These are phyloP conservation scores for Vaccinium corymbosum DNA, from an alignment of 148 eudicot species.

Conservation along the genomic window DNA sequence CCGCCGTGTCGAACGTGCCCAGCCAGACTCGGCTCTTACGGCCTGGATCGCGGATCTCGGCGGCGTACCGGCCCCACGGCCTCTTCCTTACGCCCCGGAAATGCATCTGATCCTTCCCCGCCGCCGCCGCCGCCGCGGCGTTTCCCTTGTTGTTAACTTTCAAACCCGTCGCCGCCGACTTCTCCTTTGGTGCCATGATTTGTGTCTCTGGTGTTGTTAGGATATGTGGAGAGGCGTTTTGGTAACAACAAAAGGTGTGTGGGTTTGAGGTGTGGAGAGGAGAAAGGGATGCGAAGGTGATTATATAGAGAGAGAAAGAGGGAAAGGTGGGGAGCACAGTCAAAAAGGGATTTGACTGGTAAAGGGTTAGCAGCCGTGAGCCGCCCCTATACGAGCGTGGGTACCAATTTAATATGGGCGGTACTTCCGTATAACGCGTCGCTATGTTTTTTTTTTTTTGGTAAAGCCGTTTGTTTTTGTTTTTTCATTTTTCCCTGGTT, in stretches of 20 bases:
- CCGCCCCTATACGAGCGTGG: slow-evolving; percentile 19
- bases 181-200: slow-evolving; percentile 24
- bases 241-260: not conserved
- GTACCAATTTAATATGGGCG: not conserved
- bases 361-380: slow-evolving; percentile 20
- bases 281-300: not conserved
- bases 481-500: too few relatives aligned
- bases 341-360: slow-evolving; percentile 39
- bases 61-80: slow-evolving; percentile 77
- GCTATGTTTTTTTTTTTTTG: not conserved
- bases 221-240: not conserved
- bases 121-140: not conserved
- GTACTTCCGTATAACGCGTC: not conserved
- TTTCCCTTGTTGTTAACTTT: slow-evolving; percentile 14
- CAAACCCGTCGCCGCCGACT: slow-evolving; percentile 10
- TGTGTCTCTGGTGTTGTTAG: not conserved
- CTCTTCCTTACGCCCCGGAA: slow-evolving; percentile 65
- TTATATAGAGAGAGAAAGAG: slow-evolving; percentile 17
- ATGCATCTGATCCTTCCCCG: slow-evolving; percentile 26
- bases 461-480: too few relatives aligned
- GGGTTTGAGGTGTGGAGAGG: not conserved
- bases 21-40: slow-evolving; percentile 73
- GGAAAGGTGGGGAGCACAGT: slow-evolving; percentile 5
- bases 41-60: slow-evolving; percentile 71
- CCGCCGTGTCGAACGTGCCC: slow-evolving; percentile 76